Base-by-base conservation (phyloP, 495 filamentous ascomycete genomes). In the Pseudoneurospora amorphoporcata region DNA sequence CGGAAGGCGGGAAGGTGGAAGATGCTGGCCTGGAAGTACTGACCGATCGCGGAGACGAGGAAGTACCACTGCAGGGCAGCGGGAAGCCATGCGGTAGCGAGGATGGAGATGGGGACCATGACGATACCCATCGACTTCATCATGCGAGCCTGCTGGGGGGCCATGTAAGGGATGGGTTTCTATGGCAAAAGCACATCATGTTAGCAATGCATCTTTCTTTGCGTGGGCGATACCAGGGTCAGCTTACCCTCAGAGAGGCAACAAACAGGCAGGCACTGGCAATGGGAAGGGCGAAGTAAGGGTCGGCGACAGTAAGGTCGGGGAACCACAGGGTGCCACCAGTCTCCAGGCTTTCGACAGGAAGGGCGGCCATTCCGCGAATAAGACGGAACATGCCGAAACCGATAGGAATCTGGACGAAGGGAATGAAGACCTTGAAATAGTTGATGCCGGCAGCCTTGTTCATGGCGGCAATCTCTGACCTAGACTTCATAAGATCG, bases 371-470 rank as follows among this genome's bases (percentile, higher is more conserved):
- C 94, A 97, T 97, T 69, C 83, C 90, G 38, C 87, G 83, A 72
- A 94, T 73, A n/a, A 94, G 82, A 71, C 92, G 87, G 83, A 93
- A 98, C 72, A 90, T 90, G 72, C 94, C 92, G 76, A 88, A 92
- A 43, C 90, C 92, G 38, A 97, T 76, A 1, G 93, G 88, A 10
- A 91, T 77, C 74, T 95, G 91, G 32, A 87, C 38, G 65, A 92
- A 72, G 2, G 88, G 88, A n/a, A 90, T 70, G 3, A 92, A 81
- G 2, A 84, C 77, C 76, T 85, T 88, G 76, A 79, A 83, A 0
- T 81, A 39, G 12, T 81, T 84, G 45, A 94, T 84, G 0, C 87
- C 91, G 14, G 87, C 81, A 16, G 81, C 74, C 16, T 81, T 77
- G 75, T 89, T 83, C 37, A 92, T 75, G 4, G 77, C 53, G 8